phyloP scores from a whole-genome alignment of 805 yeast species.

The Hanseniaspora guilliermondii region DNA sequence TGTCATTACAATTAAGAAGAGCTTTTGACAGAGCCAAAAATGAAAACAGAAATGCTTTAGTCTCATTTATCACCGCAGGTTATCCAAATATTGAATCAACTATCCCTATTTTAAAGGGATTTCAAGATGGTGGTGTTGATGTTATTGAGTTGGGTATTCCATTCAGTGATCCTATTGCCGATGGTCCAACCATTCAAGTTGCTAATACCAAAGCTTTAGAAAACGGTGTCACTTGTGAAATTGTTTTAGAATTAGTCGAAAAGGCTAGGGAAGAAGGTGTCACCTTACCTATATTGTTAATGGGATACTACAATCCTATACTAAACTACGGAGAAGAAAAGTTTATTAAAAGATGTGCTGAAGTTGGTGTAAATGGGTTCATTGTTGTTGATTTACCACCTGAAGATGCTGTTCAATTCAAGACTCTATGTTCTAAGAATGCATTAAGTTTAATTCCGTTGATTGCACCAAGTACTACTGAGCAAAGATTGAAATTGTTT shows the following conservation, averaged over 20 bases:
- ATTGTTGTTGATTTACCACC: conserved; percentile 95
- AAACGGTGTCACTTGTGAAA: conserved; percentile 64
- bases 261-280: conserved; percentile 75
- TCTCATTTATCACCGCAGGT: conserved; percentile 90
- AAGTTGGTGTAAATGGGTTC: conserved; percentile 90
- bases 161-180: conserved; percentile 96
- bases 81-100: conserved; percentile 83
- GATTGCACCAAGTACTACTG: conserved; percentile 93
- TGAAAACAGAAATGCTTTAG: conserved; percentile 72
- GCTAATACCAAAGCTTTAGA: conserved; percentile 73
- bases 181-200: conserved; percentile 91
- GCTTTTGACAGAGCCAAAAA: conserved; percentile 44
- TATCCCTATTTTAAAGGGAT: conserved; percentile 67
- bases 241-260: conserved; percentile 57
- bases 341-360: conserved; percentile 63
- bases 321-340: conserved; percentile 77
- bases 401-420: conserved; percentile 84
- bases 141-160: conserved; percentile 92
- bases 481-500: conserved; percentile 66
- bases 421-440: conserved; percentile 52
- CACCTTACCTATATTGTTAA: conserved; percentile 73
- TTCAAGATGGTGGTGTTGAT: conserved; percentile 93
- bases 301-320: conserved; percentile 98
- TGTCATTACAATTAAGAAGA: conserved; percentile 34
- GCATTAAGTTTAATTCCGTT: conserved; percentile 82